These are phyloP conservation scores for Cercospora sesami DNA, from an alignment of 2,329 filamentous ascomycete species.

Conservation along the genomic window DNA sequence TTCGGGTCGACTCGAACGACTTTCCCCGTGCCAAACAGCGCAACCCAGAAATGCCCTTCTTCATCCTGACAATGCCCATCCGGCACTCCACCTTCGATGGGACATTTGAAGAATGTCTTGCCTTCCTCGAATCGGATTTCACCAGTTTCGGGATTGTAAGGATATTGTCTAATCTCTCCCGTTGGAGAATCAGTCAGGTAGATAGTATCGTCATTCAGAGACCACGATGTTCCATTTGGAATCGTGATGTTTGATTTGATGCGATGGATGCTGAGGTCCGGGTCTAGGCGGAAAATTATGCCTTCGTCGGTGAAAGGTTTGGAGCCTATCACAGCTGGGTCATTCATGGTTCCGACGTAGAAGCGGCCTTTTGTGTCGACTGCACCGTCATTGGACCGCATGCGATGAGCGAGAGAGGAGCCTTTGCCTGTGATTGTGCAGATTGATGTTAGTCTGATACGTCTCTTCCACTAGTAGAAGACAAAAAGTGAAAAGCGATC, in stretches of 20 bases:
- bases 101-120: conserved; percentile 71
- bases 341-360: conserved; percentile 86
- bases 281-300: conserved; percentile 70
- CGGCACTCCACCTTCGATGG: conserved; percentile 63
- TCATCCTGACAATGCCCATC: conserved; percentile 84
- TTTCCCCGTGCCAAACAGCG: conserved; percentile 74
- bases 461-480: neutral
- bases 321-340: conserved; percentile 54
- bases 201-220: conserved; percentile 68
- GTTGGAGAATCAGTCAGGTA: conserved; percentile 80
- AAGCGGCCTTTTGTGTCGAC: conserved; percentile 74
- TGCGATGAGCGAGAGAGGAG: conserved; percentile 38
- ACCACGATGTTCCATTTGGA: conserved; percentile 84
- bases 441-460: neutral
- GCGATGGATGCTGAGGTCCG: conserved; percentile 59
- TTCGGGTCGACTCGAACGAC: conserved; percentile 72
- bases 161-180: conserved; percentile 69
- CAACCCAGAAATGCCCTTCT: conserved; percentile 85
- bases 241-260: conserved; percentile 65
- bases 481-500: neutral
- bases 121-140: conserved; percentile 62
- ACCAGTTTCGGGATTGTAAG: conserved; percentile 67
- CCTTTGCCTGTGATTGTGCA: conserved; percentile 13
- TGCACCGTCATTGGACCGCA: conserved; percentile 77
- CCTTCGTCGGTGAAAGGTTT: conserved; percentile 46